Conservation (phyloP, 345 rosid genomes). For the Euphorbia lathyris region DNA sequence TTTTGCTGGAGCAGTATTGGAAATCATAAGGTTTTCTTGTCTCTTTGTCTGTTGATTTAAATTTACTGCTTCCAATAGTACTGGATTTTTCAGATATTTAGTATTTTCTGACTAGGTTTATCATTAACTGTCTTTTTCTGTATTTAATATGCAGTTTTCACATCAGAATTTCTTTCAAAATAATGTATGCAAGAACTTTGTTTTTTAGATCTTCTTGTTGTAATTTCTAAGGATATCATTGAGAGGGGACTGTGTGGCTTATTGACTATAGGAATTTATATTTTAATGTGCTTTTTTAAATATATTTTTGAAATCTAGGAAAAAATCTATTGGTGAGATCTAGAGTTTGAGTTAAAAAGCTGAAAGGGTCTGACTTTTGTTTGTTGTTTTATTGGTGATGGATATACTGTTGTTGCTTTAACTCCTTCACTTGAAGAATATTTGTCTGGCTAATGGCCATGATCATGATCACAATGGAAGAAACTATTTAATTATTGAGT, state of each 20-base stretch:
- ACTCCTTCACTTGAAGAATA: neutral
- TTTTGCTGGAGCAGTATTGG: neutral
- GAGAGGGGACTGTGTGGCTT: too few species aligned
- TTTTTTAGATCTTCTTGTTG: neutral
- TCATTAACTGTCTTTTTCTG: neutral
- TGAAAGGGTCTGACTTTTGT: neutral
- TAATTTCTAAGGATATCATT: neutral
- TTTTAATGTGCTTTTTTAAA: too few species aligned
- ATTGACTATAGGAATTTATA: too few species aligned
- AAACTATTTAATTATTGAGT: neutral
- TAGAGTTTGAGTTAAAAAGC: neutral
- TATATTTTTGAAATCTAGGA: too few species aligned
- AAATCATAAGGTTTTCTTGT: conserved; percentile 1
- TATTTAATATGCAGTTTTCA: neutral
- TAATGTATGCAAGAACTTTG: neutral
- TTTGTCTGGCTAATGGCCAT: neutral
- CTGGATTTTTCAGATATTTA: neutral
- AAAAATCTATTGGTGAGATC: too few species aligned
- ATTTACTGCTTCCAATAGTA: neutral
- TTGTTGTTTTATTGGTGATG: neutral
- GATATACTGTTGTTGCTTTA: neutral
- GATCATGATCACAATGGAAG: neutral
- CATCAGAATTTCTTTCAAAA: too few species aligned
- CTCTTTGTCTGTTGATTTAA: neutral
- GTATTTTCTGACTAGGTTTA: neutral